Percentiles rank a stretch among this genome's conserved stretches.
phyloP scores from a whole-genome alignment of 1,284 basidiomycete genomes.

The Chalciporus piperatoides region DNA sequence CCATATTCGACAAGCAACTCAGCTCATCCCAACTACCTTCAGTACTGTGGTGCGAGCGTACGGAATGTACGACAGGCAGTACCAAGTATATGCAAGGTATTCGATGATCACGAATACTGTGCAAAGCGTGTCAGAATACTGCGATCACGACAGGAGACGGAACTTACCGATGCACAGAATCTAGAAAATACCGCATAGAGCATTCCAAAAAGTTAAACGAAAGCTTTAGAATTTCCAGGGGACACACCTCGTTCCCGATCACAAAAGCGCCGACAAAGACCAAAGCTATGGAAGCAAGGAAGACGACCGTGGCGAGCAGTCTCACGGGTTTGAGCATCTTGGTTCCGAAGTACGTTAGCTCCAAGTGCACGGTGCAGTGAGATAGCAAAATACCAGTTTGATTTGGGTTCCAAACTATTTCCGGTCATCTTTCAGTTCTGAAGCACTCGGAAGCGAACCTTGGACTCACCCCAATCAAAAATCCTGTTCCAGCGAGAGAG shows the following conservation, averaged over 20 bases:
- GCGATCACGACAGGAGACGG: background rate
- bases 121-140: slow-evolving; percentile 6
- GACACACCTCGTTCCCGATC: slow-evolving; percentile 58
- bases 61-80: slow-evolving; percentile 80
- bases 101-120: slow-evolving; percentile 84
- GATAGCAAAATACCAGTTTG: slow-evolving; percentile 57
- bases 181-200: slow-evolving; percentile 25
- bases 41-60: slow-evolving; percentile 75
- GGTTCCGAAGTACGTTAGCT: slow-evolving; percentile 1
- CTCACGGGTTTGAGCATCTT: slow-evolving; percentile 95
- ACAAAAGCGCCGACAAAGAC: slow-evolving; percentile 83
- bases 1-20: slow-evolving; percentile 1
- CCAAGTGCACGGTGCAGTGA: background rate
- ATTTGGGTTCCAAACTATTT: slow-evolving; percentile 72
- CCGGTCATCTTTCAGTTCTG: slow-evolving; percentile 4
- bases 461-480: slow-evolving; percentile 72
- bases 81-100: slow-evolving; percentile 85
- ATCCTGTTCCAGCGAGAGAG: slow-evolving; percentile 84
- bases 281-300: slow-evolving; percentile 73
- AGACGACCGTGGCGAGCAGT: slow-evolving; percentile 76
- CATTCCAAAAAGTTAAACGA: slow-evolving; percentile 5
- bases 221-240: slow-evolving; percentile 2
- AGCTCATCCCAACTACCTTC: slow-evolving; percentile 57
- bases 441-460: background rate
- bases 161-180: slow-evolving; percentile 47